A percentile compares a stretch with the other conserved stretches of the same genome.
Conservation (phyloP, 495 filamentous ascomycete species). For the Ramalina intermedia region DNA sequence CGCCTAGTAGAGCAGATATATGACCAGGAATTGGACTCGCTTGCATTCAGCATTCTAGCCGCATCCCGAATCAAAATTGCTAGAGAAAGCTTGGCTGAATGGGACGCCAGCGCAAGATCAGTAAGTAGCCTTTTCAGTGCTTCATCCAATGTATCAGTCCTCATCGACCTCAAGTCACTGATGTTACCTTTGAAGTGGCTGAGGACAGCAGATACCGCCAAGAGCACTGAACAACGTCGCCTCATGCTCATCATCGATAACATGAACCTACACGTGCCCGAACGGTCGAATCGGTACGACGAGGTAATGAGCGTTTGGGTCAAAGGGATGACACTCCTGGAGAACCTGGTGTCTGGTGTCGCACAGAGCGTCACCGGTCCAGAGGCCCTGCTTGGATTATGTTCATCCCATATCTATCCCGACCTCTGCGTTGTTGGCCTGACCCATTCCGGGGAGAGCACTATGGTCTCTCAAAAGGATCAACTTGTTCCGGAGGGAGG, state of each 20-base stretch:
- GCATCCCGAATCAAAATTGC: slow-evolving; percentile 14
- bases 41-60: background rate
- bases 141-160: too few relatives aligned
- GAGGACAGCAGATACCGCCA: slow-evolving; percentile 16
- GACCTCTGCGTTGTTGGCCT: slow-evolving; percentile 15
- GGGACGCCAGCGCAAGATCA: slow-evolving; percentile 23
- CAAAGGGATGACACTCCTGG: slow-evolving; percentile 13
- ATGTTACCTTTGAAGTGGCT: slow-evolving; percentile 15
- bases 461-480: slow-evolving; percentile 11
- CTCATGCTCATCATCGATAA: slow-evolving; percentile 8
- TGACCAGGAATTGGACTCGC: background rate
- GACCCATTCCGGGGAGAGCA: background rate
- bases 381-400: slow-evolving; percentile 19
- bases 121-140: too few relatives aligned
- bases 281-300: background rate
- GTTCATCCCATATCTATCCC: slow-evolving; percentile 27
- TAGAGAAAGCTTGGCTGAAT: slow-evolving; percentile 18
- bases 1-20: background rate
- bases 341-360: slow-evolving; percentile 15
- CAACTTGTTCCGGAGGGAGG: slow-evolving; percentile 7
- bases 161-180: too few relatives aligned
- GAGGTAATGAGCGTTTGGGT: slow-evolving; percentile 7
- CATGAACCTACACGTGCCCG: background rate
- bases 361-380: slow-evolving; percentile 14
- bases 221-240: slow-evolving; percentile 13